Evolutionary conservation across 78 protist genomes (phyloP).

Genomic region (Mastigamoeba balamuthi): DNA sequence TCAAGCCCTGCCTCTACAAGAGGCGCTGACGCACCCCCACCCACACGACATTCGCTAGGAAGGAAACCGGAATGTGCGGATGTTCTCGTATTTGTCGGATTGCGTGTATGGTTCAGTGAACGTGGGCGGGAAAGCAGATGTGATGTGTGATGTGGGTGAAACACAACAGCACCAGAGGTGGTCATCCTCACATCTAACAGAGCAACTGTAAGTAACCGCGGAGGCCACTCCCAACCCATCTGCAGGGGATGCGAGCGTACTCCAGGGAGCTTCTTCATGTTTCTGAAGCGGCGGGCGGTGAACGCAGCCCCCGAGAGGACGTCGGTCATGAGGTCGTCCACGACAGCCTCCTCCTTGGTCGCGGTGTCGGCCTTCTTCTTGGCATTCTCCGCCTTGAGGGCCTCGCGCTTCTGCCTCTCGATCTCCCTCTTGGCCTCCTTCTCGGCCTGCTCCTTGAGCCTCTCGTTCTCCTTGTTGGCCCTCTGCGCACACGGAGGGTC

Average conservation of each 20-base stretch:
- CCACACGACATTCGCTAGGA: no score
- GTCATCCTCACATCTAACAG: background rate
- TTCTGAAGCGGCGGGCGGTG: background rate
- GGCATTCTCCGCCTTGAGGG: background rate
- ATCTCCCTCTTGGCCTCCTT: background rate
- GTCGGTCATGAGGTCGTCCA: background rate
- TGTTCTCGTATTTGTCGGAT: background rate
- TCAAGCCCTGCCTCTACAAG: conserved; percentile 35
- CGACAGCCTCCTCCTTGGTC: background rate
- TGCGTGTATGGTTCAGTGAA: background rate
- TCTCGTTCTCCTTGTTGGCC: no score
- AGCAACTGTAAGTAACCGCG: no score
- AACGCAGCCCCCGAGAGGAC: background rate
- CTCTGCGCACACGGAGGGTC: no score
- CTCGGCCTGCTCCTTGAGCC: no score
- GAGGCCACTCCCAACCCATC: no score
- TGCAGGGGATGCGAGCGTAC: no score
- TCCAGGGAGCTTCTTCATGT: no score
- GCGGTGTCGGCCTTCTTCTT: background rate
- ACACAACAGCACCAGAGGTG: background rate
- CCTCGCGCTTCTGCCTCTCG: background rate
- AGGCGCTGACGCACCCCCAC: background rate
- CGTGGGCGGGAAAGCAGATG: background rate
- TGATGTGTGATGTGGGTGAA: background rate
- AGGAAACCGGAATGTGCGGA: background rate